Evolutionary conservation across 495 filamentous ascomycete genomes (phyloP).

Genomic region (Aspergillus haitiensis): DNA sequence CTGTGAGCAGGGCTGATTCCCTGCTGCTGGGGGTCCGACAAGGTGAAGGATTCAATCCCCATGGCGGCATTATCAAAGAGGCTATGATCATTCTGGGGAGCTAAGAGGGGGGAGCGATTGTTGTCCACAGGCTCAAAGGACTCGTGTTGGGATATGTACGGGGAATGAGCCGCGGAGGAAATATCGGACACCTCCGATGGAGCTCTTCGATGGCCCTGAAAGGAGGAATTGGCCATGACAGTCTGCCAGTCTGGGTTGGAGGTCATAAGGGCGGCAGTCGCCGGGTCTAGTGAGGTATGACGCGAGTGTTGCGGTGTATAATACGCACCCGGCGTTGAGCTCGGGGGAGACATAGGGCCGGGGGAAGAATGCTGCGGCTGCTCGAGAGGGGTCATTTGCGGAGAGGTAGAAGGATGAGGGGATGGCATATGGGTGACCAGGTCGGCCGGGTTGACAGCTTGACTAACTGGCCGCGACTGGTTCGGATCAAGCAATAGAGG

Average conservation of each 20-base stretch:
- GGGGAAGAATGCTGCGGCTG: slow-evolving; percentile 46
- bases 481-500: slow-evolving; percentile 48
- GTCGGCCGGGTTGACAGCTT: slow-evolving; percentile 61
- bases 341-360: slow-evolving; percentile 55
- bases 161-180: slow-evolving; percentile 79
- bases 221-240: slow-evolving; percentile 61
- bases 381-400: slow-evolving; percentile 68
- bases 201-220: slow-evolving; percentile 74
- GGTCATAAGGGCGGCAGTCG: slow-evolving; percentile 68
- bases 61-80: slow-evolving; percentile 72
- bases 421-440: slow-evolving; percentile 72
- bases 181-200: slow-evolving; percentile 91
- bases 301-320: slow-evolving; percentile 68
- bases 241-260: slow-evolving; percentile 64
- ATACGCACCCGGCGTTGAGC: slow-evolving; percentile 51
- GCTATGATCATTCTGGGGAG: slow-evolving; percentile 65
- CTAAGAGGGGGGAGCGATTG: slow-evolving; percentile 76
- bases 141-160: slow-evolving; percentile 75
- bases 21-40: slow-evolving; percentile 64
- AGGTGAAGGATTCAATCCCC: slow-evolving; percentile 74
- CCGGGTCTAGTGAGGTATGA: slow-evolving; percentile 76
- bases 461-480: slow-evolving; percentile 41
- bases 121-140: slow-evolving; percentile 73
- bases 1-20: slow-evolving; percentile 77
- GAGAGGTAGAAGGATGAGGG: slow-evolving; percentile 65